Conservation (phyloP, 306 rosid genomes). For the Trifolium fragiferum region DNA sequence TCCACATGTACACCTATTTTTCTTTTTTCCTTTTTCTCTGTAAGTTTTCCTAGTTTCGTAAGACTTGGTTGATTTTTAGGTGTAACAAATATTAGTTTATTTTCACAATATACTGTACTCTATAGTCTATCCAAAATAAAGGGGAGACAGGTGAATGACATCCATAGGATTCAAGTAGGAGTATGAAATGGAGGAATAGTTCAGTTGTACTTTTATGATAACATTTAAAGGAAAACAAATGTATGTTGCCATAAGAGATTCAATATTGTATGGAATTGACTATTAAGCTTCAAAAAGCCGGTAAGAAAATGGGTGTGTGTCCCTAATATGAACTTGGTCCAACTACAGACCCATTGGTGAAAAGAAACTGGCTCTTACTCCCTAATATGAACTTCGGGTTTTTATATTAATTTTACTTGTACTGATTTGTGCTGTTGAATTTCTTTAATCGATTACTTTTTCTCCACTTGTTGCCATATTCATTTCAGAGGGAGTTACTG, state of each 20-base stretch:
- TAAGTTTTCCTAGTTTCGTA: slow-evolving; percentile 9
- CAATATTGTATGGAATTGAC: not conserved
- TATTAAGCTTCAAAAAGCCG: not conserved
- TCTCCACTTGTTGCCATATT: slow-evolving; percentile 36
- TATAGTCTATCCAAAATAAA: not conserved
- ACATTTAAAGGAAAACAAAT: not conserved
- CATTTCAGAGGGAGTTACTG: slow-evolving; percentile 80
- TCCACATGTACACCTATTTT: too few species aligned
- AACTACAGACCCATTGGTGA: not conserved
- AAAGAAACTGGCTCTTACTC: slow-evolving; percentile 3
- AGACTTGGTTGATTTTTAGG: slow-evolving; percentile 32
- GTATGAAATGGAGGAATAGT: not conserved
- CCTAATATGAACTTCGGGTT: not conserved
- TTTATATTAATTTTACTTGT: slow-evolving; percentile 10
- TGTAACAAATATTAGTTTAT: not conserved
- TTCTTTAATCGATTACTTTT: slow-evolving; percentile 17
- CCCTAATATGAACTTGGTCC: not conserved
- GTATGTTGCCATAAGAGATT: not conserved
- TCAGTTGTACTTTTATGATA: slow-evolving; percentile 17
- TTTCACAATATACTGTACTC: slow-evolving; percentile 5
- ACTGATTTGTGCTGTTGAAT: slow-evolving; percentile 27
- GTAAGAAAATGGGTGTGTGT: slow-evolving; percentile 1
- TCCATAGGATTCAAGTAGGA: not conserved
- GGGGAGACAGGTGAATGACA: not conserved
- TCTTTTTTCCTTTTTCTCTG: too few species aligned